Evolutionary conservation across 2,329 filamentous ascomycete species (phyloP).

Genomic region (Alternaria sp.): DNA sequence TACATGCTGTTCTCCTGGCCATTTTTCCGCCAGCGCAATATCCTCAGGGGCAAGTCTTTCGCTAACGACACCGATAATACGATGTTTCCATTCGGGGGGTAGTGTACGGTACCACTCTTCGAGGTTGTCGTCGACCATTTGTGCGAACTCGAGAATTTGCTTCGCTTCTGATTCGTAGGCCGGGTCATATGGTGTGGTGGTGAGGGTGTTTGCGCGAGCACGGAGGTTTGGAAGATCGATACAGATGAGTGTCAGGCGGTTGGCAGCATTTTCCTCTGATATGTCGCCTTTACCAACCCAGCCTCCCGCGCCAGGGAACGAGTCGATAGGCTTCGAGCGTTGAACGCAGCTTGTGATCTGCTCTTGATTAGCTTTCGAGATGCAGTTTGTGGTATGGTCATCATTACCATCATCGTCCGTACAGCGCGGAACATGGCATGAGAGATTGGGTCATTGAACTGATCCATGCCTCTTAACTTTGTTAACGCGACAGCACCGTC

Average conservation of each 20-base stretch:
- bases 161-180: conserved; percentile 39
- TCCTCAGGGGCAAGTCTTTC: conserved; percentile 37
- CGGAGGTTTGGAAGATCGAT: conserved; percentile 52
- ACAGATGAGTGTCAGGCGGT: conserved; percentile 52
- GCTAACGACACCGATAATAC: conserved; percentile 42
- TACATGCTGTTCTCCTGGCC: conserved; percentile 52
- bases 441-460: conserved; percentile 50
- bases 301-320: conserved; percentile 47
- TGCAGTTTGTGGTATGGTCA: no score
- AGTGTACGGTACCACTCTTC: conserved; percentile 50
- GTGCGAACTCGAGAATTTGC: conserved; percentile 46
- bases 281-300: conserved; percentile 46
- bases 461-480: conserved; percentile 51
- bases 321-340: conserved; percentile 50
- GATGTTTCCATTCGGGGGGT: conserved; percentile 47
- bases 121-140: conserved; percentile 49
- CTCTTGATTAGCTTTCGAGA: conserved; percentile 1
- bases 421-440: conserved; percentile 53
- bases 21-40: conserved; percentile 40
- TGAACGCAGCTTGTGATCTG: conserved; percentile 54
- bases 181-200: conserved; percentile 31
- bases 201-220: conserved; percentile 44
- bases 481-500: conserved; percentile 53
- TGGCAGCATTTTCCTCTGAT: conserved; percentile 51
- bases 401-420: conserved; percentile 51